These are phyloP conservation scores for Trypanosomatidae sp. DNA, from an alignment of 208 protist genomes.

Conservation along the genomic window DNA sequence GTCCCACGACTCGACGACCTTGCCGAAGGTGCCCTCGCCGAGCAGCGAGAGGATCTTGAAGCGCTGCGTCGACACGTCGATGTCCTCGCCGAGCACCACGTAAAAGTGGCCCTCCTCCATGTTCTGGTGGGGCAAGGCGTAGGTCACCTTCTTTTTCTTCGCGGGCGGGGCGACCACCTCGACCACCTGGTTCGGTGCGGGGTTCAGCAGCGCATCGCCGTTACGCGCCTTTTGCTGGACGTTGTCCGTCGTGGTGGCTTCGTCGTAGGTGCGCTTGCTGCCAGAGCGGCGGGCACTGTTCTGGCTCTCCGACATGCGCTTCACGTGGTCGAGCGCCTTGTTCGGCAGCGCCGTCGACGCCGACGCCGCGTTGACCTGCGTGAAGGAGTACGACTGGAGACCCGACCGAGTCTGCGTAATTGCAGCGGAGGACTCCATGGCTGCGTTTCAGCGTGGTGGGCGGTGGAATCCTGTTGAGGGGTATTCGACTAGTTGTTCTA, in stretches of 20 bases:
- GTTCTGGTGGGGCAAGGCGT: conserved; percentile 79
- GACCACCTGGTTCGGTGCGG: conserved; percentile 39
- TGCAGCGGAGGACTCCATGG: no score
- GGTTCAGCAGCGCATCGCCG: conserved; percentile 10
- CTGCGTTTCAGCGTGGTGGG: no score
- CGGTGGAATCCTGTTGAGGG: no score
- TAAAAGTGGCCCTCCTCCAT: conserved; percentile 92
- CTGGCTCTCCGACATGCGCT: conserved; percentile 21
- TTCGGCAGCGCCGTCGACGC: conserved; percentile 9
- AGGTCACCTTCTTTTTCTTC: conserved; percentile 85
- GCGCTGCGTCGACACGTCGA: conserved; percentile 82
- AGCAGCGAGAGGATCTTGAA: conserved; percentile 91
- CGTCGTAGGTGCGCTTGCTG: conserved; percentile 77
- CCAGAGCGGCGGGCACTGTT: conserved; percentile 53
- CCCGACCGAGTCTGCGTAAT: no score
- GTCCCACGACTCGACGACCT: conserved; percentile 90
- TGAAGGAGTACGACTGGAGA: conserved; percentile 17
- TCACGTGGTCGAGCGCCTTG: conserved; percentile 29
- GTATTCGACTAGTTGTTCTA: no score
- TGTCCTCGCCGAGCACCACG: conserved; percentile 88
- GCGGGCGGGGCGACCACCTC: conserved; percentile 37
- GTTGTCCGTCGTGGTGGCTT: conserved; percentile 54
- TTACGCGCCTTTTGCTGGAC: conserved; percentile 24
- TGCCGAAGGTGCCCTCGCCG: conserved; percentile 89
- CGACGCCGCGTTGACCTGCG: conserved; percentile 13